Conservation (phyloP, 805 yeast genomes). For the Saturnispora sekii region DNA sequence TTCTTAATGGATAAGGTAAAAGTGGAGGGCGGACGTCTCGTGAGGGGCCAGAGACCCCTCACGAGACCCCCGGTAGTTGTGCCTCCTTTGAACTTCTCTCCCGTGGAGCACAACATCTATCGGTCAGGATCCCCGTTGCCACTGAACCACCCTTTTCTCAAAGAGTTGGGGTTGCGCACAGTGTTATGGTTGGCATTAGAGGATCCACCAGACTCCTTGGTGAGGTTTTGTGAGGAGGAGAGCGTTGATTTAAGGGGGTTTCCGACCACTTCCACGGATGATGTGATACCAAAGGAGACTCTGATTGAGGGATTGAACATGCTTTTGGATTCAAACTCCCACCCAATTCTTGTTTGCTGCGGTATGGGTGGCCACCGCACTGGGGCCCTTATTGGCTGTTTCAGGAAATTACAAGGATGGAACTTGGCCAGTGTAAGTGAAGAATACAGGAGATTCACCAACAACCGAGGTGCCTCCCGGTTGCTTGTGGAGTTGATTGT, state of each 20-base stretch:
- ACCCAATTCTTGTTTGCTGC: conserved; percentile 86
- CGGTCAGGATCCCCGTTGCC: conserved; percentile 92
- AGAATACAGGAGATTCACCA: conserved; percentile 90
- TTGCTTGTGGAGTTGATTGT: conserved; percentile 84
- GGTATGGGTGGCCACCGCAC: conserved; percentile 98
- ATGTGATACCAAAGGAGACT: background rate
- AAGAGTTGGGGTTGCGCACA: conserved; percentile 63
- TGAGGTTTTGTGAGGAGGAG: conserved; percentile 69
- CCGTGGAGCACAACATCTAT: conserved; percentile 81
- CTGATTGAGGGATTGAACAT: conserved; percentile 46
- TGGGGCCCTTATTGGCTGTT: conserved; percentile 92
- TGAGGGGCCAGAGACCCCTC: background rate
- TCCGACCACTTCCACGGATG: conserved; percentile 48
- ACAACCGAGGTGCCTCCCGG: conserved; percentile 76
- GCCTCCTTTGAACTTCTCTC: conserved; percentile 93
- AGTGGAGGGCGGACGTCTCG: conserved; percentile 1
- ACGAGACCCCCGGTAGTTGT: conserved; percentile 46
- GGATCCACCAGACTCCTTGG: conserved; percentile 83
- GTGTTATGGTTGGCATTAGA: conserved; percentile 93
- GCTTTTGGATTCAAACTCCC: conserved; percentile 70
- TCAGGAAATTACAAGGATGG: conserved; percentile 94
- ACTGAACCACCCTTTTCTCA: conserved; percentile 80
- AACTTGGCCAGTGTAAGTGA: conserved; percentile 87
- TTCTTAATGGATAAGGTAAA: background rate
- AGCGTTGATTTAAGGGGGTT: conserved; percentile 53